phyloP scores from a whole-genome alignment of 192 early-diverging fungal genomes.

The Podila minutissima region DNA sequence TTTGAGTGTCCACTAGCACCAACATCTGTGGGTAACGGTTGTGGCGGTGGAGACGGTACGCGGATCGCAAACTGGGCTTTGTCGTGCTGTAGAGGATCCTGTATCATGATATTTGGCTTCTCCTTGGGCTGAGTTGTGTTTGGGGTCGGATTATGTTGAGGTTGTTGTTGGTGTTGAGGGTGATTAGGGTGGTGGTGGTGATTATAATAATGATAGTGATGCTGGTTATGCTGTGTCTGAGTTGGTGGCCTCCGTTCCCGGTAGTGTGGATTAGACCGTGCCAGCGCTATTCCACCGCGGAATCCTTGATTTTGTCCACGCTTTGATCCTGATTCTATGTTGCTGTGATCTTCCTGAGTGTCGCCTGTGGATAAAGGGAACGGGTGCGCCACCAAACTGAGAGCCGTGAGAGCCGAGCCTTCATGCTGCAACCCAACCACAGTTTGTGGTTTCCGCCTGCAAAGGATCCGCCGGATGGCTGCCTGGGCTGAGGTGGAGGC shows the following conservation, averaged over 20 bases:
- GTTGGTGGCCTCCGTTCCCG: neutral
- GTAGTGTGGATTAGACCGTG: conserved; percentile 41
- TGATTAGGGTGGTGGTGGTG: neutral
- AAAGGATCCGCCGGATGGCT: conserved; percentile 13
- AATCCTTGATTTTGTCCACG: neutral
- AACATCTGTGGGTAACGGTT: too few species aligned
- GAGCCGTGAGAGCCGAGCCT: conserved; percentile 29
- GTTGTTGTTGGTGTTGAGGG: neutral
- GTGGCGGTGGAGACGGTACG: neutral
- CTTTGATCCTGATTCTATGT: neutral
- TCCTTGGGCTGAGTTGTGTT: neutral
- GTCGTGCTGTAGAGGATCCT: conserved; percentile 29
- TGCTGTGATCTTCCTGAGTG: too few species aligned
- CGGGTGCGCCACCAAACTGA: conserved; percentile 19
- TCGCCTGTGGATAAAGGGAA: too few species aligned
- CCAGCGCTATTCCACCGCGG: neutral
- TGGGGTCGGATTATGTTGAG: neutral
- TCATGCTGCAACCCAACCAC: conserved; percentile 45
- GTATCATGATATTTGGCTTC: conserved; percentile 32
- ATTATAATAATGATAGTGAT: neutral
- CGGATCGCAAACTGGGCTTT: conserved; percentile 20
- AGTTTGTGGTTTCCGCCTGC: conserved; percentile 16
- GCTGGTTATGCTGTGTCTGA: neutral
- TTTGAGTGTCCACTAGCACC: neutral
- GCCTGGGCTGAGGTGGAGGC: conserved; percentile 21